Conservation (phyloP, 192 early-diverging fungal species). For the Obelidium mucronatum region DNA sequence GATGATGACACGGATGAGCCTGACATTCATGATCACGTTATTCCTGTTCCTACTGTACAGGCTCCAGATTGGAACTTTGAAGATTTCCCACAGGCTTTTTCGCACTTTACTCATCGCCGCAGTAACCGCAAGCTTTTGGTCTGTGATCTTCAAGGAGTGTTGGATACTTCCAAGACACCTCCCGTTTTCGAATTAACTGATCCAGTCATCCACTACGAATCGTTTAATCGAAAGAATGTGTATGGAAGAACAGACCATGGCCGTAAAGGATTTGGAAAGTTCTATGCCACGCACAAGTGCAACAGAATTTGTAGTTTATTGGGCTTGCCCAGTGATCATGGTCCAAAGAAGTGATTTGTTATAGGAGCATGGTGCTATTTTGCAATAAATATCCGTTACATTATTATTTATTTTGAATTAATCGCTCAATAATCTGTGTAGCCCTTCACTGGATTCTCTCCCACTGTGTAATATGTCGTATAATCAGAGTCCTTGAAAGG, state of each 20-base stretch:
- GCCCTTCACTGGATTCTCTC: neutral
- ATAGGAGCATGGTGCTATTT: too few relatives aligned
- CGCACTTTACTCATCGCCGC: constrained; percentile 7
- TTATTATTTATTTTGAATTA: too few relatives aligned
- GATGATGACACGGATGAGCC: neutral
- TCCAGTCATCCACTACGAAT: neutral
- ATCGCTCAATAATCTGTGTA: constrained; percentile 23
- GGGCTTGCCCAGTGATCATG: constrained; percentile 3
- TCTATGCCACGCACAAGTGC: neutral
- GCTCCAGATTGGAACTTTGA: neutral
- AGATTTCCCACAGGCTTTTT: constrained; percentile 10
- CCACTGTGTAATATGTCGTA: neutral
- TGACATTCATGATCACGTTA: too few relatives aligned
- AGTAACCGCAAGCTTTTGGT: constrained; percentile 1
- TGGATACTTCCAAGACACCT: neutral
- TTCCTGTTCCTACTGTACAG: neutral
- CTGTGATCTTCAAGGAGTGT: neutral
- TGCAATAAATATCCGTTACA: too few relatives aligned
- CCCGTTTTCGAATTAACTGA: constrained; percentile 2
- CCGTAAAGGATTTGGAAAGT: constrained; percentile 3
- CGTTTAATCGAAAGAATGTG: constrained; percentile 5
- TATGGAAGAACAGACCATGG: constrained; percentile 10
- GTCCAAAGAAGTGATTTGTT: too few relatives aligned
- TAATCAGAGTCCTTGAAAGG: constrained; percentile 8
- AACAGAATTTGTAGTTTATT: neutral